phyloP scores from a whole-genome alignment of 139 green algal genomes.

The Trebouxia sp. region DNA sequence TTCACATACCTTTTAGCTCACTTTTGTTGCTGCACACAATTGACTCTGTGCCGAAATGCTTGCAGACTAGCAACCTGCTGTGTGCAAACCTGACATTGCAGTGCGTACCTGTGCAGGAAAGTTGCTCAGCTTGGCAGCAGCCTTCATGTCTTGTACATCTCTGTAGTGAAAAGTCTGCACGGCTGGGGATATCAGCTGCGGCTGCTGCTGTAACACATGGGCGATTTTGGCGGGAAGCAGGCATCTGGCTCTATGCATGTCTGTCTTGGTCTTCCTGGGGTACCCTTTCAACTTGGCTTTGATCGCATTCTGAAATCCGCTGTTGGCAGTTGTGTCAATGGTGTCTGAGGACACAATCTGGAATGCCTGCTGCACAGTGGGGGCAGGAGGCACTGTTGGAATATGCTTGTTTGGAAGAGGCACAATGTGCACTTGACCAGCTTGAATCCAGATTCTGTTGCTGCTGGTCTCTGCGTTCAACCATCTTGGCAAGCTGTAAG shows the following conservation, averaged over 20 bases:
- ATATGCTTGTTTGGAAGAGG: slow-evolving; percentile 50
- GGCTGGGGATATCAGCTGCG: slow-evolving; percentile 63
- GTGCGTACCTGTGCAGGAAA: slow-evolving; percentile 54
- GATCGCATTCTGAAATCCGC: slow-evolving; percentile 8
- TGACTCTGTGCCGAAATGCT: not conserved
- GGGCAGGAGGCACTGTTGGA: slow-evolving; percentile 45
- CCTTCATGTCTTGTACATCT: slow-evolving; percentile 48
- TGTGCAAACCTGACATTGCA: not conserved
- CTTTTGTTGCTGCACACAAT: no score
- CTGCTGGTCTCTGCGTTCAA: slow-evolving; percentile 64
- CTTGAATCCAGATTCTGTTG: slow-evolving; percentile 76
- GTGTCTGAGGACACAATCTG: slow-evolving; percentile 37
- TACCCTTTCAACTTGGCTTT: not conserved
- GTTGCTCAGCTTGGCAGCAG: slow-evolving; percentile 44
- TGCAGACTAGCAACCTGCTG: no score
- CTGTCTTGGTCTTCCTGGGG: not conserved
- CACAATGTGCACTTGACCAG: slow-evolving; percentile 70
- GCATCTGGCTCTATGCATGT: slow-evolving; percentile 46
- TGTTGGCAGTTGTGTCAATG: slow-evolving; percentile 26
- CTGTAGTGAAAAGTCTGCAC: slow-evolving; percentile 72
- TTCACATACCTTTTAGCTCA: no score
- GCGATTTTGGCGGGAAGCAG: slow-evolving; percentile 59
- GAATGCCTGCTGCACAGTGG: slow-evolving; percentile 48
- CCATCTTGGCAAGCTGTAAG: slow-evolving; percentile 80
- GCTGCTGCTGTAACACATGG: slow-evolving; percentile 50